Conservation (phyloP, 176 grass and related monocot genomes). For the Eleusine indica region DNA sequence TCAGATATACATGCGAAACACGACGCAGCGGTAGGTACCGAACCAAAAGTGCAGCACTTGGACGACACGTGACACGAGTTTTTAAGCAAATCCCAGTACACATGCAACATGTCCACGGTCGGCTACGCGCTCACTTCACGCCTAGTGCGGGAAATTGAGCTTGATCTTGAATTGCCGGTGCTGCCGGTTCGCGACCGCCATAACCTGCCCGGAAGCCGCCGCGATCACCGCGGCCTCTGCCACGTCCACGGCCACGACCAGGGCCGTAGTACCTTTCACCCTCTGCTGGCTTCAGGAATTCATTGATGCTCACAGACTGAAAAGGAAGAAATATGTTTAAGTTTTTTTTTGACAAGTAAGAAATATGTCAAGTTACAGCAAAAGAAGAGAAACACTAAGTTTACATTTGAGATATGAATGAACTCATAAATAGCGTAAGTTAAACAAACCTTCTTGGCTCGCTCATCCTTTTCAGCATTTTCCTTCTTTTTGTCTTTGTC, state of each 20-base stretch:
- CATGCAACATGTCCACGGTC: slow-evolving; percentile 15
- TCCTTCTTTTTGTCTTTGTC: slow-evolving; percentile 93
- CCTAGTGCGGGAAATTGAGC: slow-evolving; percentile 58
- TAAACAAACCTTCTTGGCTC: slow-evolving; percentile 58
- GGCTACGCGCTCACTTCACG: slow-evolving; percentile 29
- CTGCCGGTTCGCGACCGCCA: slow-evolving; percentile 30
- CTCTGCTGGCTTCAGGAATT: slow-evolving; percentile 76
- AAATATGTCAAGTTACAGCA: neutral
- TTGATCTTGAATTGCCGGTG: slow-evolving; percentile 63
- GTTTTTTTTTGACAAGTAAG: neutral
- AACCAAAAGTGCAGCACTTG: slow-evolving; percentile 25
- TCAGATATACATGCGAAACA: slow-evolving; percentile 48
- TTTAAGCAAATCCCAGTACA: slow-evolving; percentile 28
- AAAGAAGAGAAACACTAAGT: neutral
- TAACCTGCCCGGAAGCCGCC: slow-evolving; percentile 44
- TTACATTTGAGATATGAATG: neutral
- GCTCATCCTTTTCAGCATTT: slow-evolving; percentile 57
- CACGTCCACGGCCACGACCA: slow-evolving; percentile 59
- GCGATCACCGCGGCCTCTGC: slow-evolving; percentile 60
- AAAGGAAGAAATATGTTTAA: neutral
- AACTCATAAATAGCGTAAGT: neutral
- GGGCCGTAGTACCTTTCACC: slow-evolving; percentile 60
- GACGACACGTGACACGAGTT: neutral
- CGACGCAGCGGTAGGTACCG: neutral
- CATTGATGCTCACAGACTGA: slow-evolving; percentile 77